Evolutionary conservation across 495 filamentous ascomycete genomes (phyloP).

Genomic region (Apiosordaria backusii): DNA sequence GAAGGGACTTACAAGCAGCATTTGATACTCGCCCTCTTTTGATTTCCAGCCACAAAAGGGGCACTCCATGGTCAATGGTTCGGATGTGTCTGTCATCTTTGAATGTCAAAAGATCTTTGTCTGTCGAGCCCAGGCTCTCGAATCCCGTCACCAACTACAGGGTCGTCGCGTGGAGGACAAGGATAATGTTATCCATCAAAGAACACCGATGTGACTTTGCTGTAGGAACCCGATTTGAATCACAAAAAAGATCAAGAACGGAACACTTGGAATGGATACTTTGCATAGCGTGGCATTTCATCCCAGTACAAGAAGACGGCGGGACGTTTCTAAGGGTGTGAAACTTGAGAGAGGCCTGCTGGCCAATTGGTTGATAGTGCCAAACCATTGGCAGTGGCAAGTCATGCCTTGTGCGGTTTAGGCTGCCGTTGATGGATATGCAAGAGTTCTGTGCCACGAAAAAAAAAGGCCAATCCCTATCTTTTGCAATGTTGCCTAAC

Average conservation of each 20-base stretch:
- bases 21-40: slow-evolving; percentile 28
- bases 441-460: neutral
- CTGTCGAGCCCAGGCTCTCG: neutral
- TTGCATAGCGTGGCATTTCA: too few species aligned
- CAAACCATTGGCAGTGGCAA: neutral
- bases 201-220: neutral
- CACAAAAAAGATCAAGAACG: neutral
- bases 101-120: neutral
- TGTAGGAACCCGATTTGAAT: neutral
- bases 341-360: neutral
- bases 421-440: neutral
- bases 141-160: neutral
- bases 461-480: neutral
- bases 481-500: neutral
- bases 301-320: neutral
- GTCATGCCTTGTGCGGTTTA: neutral
- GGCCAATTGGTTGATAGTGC: neutral
- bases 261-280: neutral
- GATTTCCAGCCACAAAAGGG: slow-evolving; percentile 33
- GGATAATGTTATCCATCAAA: neutral
- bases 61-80: slow-evolving; percentile 20
- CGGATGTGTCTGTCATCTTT: slow-evolving; percentile 11
- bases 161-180: neutral
- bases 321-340: neutral
- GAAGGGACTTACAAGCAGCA: slow-evolving; percentile 29